Conservation (phyloP, 805 yeast species). For the Lipomyces lipofer region DNA sequence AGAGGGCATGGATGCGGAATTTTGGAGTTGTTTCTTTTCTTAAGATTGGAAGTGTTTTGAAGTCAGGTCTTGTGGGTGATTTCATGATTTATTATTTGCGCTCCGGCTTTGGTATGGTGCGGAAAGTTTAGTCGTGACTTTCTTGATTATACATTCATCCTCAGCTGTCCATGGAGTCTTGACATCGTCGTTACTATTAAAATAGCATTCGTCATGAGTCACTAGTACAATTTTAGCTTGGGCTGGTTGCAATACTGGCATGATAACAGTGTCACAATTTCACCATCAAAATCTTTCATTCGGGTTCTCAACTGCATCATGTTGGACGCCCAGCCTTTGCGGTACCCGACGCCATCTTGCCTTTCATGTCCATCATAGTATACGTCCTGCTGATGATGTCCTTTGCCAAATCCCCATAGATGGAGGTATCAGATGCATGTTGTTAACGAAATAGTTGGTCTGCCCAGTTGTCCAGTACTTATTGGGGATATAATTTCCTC, state of each 20-base stretch:
- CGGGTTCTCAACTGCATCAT: not conserved
- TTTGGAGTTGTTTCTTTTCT: not conserved
- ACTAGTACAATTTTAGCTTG: not conserved
- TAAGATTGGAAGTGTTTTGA: no score
- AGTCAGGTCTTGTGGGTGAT: no score
- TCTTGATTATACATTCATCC: not conserved
- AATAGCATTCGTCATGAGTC: no score
- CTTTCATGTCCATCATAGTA: not conserved
- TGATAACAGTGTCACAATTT: not conserved
- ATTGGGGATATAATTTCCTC: not conserved
- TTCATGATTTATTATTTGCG: no score
- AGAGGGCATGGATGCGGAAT: slow-evolving; percentile 41
- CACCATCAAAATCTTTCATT: not conserved
- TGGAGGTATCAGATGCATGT: not conserved
- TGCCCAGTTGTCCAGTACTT: not conserved
- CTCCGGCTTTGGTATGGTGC: no score
- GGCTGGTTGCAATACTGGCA: not conserved
- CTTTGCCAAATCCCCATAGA: not conserved
- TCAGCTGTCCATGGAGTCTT: not conserved
- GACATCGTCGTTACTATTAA: not conserved
- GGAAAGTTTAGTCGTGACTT: no score
- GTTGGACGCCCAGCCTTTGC: not conserved
- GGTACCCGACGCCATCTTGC: not conserved
- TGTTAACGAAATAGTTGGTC: not conserved
- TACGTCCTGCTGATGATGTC: not conserved